Conservation (phyloP, 371 early-diverging fungal species). For the Neoconidiobolus thromboides region DNA sequence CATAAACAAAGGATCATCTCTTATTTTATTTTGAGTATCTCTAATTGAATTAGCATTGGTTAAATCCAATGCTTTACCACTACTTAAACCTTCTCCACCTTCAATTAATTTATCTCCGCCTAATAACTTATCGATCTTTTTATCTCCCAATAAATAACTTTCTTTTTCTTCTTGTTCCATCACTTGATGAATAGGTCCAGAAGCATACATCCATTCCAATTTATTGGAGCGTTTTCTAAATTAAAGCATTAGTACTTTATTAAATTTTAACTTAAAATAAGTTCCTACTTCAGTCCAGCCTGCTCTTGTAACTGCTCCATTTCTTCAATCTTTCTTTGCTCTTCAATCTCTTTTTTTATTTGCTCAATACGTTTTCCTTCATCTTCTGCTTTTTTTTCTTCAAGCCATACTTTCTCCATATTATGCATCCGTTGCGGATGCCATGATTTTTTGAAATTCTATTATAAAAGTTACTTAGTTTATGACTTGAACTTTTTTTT, state of each 20-base stretch:
- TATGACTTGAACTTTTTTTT: not conserved
- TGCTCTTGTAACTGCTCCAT: slow-evolving; percentile 61
- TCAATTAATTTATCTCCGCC: slow-evolving; percentile 21
- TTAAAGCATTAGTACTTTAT: not conserved
- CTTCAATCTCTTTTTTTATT: slow-evolving; percentile 75
- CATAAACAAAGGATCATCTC: slow-evolving; percentile 80
- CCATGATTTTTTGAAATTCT: slow-evolving; percentile 92
- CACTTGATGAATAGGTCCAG: slow-evolving; percentile 23
- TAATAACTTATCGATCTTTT: slow-evolving; percentile 51
- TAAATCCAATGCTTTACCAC: slow-evolving; percentile 15
- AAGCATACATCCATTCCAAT: slow-evolving; percentile 92
- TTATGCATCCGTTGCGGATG: slow-evolving; percentile 83
- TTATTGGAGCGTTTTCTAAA: slow-evolving; percentile 43
- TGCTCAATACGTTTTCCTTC: slow-evolving; percentile 74
- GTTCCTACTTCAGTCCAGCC: slow-evolving; percentile 34
- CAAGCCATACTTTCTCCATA: slow-evolving; percentile 81
- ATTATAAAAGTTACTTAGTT: slow-evolving; percentile 4
- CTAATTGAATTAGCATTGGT: slow-evolving; percentile 54
- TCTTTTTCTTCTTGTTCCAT: slow-evolving; percentile 51
- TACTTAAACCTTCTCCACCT: slow-evolving; percentile 13
- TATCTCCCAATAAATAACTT: slow-evolving; percentile 76
- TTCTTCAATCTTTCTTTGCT: slow-evolving; percentile 75
- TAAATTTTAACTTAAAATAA: not conserved
- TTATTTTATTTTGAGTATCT: slow-evolving; percentile 65
- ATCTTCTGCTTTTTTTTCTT: slow-evolving; percentile 61